Base-by-base conservation (phyloP, 352 stramenopile genomes). In the Phytophthora palmivora region DNA sequence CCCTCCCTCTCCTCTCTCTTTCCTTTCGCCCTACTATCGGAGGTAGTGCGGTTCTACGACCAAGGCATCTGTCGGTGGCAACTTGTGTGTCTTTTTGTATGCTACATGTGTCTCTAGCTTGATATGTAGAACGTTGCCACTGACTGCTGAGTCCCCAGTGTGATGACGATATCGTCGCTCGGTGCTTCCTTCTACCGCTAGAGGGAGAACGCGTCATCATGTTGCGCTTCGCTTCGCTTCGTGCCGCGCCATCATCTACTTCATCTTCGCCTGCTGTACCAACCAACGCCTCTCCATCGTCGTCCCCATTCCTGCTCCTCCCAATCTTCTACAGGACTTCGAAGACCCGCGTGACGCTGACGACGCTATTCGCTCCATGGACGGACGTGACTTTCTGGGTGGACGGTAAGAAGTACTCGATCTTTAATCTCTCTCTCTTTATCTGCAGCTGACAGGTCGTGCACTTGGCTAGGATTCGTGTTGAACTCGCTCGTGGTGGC, bases 321-420 rank as follows among this genome's bases (percentile, higher is more conserved):
- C 78, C 74, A 74, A 67, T 74, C 70, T 79, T 78, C 67, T 78
- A 72, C 87, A 95, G 87, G 87, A 95, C 72, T 95, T 94, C 47
- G 87, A 95, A 82, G 87, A 95, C 79, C 87, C 87, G 55, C 84
- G 87, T 64, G 87, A 95, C 59, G 87, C 87, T 51, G 87, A 95
- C 43, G 87, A 95, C 57, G 81, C 87, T 41, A 95, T 95, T 71
- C 84, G 82, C 67, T 88, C 80, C 18, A 94, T 95, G 84, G 84
- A 95, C 60, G 84, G 84, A 48, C 84, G 82, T 26, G 87, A 95
- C 65, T 92, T 94, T 72, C 79, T 95, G 51, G 87, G 87, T 62
- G 87, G 85, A 78, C 78, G 84, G 85, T 94, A 75, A 57, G 70
- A 37, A 38, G 3, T 34, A 34, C n/a, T n/a, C n/a, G n/a, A n/a